Evolutionary conservation across 768 basidiomycete genomes (phyloP), one percentile per base, ranked within the genome.

Genomic region (Macrolepiota dolichaula): DNA sequence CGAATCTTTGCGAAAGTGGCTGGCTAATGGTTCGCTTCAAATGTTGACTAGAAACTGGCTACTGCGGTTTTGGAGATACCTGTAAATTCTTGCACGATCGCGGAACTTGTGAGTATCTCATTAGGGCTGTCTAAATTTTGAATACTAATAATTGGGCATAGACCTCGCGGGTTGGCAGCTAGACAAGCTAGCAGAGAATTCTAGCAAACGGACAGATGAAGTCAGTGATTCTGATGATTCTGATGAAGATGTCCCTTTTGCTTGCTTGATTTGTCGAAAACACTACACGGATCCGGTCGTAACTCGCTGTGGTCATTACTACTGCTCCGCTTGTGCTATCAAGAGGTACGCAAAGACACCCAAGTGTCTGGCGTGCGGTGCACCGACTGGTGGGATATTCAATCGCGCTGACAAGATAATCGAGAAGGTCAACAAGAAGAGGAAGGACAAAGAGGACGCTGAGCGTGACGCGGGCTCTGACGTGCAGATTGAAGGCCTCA

Each of bases 1-100:
- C 52, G 37, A 51, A 35, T 59, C 62, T 22, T 3, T 44, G 38
- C 55, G 57, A 27, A 47, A 50, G 62, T 58, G 51, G 32, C 51
- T 7, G 59, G 27, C 57, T 52, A 51, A 55, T 50, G 10, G 24
- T 35, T 13, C 60, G 40, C 63, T 55, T 53, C 52, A 50, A n/a
- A 46, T 55, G 63, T 53, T 68, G 17, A 63, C 37, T 69, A 96
- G 96, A 98, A 78, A 99, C 97, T 55, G 97, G 97, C 0, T 99
- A 93, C 72, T 99, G 97, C 74, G 97, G 97, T 22, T 99, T 96
- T 73, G 97, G 97, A 32, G 97, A 99, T 75, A 95, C 94, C 3
- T 99, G 97, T 76, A 98, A 98, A 81, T 98, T 98, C 79, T 81
- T 98, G 71, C 97, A 98, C 76, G 97, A 98, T 74, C 88, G 96